Conservation (phyloP, 495 filamentous ascomycete species). For the Neurospora tetraspora region DNA sequence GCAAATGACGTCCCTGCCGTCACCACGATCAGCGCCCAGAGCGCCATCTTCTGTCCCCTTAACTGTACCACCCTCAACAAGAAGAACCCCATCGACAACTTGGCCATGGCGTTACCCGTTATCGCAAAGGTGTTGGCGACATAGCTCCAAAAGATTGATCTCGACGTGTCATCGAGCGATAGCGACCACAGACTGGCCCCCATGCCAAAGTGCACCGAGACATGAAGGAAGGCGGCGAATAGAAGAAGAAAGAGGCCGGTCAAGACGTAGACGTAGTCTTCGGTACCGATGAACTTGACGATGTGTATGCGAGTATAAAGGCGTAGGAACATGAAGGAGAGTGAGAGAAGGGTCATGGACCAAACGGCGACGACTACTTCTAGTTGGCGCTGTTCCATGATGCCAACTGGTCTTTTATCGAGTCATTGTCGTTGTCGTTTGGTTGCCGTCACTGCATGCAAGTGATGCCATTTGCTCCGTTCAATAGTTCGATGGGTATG, state of each 20-base stretch:
- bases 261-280: constrained; percentile 27
- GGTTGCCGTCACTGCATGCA: neutral
- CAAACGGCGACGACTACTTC: constrained; percentile 26
- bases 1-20: constrained; percentile 22
- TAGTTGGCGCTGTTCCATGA: constrained; percentile 13
- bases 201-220: constrained; percentile 24
- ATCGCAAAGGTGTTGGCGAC: constrained; percentile 31
- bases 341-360: constrained; percentile 24
- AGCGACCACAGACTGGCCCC: constrained; percentile 26
- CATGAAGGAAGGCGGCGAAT: constrained; percentile 25
- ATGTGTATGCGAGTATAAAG: constrained; percentile 28
- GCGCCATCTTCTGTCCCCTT: constrained; percentile 23
- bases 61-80: constrained; percentile 29
- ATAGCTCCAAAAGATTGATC: constrained; percentile 31
- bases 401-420: neutral
- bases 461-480: neutral
- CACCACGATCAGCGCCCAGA: constrained; percentile 25
- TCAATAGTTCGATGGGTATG: neutral
- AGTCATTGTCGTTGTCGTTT: neutral
- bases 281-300: constrained; percentile 27
- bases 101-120: constrained; percentile 30
- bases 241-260: constrained; percentile 27
- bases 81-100: constrained; percentile 32
- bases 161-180: constrained; percentile 18
- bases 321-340: constrained; percentile 22